A percentile compares a stretch with the other conserved stretches of the same genome.
These are phyloP conservation scores for Panaeolus papilionaceus DNA, from an alignment of 768 basidiomycete species.

Conservation along the genomic window DNA sequence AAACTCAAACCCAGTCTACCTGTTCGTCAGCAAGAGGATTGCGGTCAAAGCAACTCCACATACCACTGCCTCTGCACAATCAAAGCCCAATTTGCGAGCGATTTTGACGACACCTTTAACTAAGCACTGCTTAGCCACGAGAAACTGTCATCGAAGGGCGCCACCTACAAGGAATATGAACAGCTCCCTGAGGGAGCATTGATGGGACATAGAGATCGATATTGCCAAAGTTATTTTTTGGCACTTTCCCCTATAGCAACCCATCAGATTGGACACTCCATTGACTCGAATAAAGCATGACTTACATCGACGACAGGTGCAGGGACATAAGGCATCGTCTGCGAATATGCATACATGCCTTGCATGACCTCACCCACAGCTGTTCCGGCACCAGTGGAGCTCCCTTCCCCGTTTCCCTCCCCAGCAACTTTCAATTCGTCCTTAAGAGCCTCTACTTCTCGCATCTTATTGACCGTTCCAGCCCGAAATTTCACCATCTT, in stretches of 20 bases:
- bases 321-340: constrained; percentile 85
- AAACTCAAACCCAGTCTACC: constrained; percentile 94
- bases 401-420: constrained; percentile 37
- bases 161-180: constrained; percentile 88
- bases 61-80: constrained; percentile 96
- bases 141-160: neutral
- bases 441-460: constrained; percentile 63
- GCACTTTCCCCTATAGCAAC: constrained; percentile 77
- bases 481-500: constrained; percentile 90
- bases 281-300: constrained; percentile 23
- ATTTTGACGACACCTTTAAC: constrained; percentile 90
- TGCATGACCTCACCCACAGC: constrained; percentile 66
- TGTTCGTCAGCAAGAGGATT: constrained; percentile 9
- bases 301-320: constrained; percentile 85
- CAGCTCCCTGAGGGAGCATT: constrained; percentile 91
- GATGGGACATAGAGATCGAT: constrained; percentile 94
- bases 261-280: neutral
- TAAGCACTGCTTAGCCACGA: constrained; percentile 33
- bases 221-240: constrained; percentile 96
- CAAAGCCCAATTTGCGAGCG: constrained; percentile 84
- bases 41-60: constrained; percentile 37
- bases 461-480: constrained; percentile 76
- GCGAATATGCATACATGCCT: constrained; percentile 82
- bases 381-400: constrained; percentile 28
- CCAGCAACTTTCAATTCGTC: constrained; percentile 50